Base-by-base conservation (phyloP, 257 asterid genomes). In the Salvia splendens region DNA sequence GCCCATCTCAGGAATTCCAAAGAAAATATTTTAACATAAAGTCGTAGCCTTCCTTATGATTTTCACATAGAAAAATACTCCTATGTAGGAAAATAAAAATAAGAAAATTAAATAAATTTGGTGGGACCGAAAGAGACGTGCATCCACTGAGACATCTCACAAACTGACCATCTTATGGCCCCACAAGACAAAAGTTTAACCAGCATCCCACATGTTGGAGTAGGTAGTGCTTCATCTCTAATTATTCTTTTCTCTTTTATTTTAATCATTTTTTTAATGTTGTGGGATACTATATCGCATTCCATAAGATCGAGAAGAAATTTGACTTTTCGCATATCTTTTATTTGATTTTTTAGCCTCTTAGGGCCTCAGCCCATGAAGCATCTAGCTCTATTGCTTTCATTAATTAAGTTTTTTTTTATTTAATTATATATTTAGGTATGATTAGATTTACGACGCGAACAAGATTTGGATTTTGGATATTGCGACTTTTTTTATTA, bases 171-270 rank as follows among this genome's bases (percentile, higher is more conserved):
- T 70, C 83, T 62, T 47, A 60, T 66, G 69, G 77, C 47, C 96
- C 92, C 73, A 85, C 92, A 50, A 14, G 72, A 75, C 85, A 72
- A 78, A 80, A 77, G 80, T 70, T 75, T 69, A 77, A 78, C 87
- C 92, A 74, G 83, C 95, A 89, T 54, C 75, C 80, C 96, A 87
- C 96, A 85, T 85, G 90, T 74, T 77, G 84, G 61, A 77, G 85
- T 85, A 48, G 83, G 78, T 85, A 88, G 82, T 73, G 78, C 69
- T 85, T 80, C 77, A 72, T 77, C 78, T 54, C 77, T 77, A 80
- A 83, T 81, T 81, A 75, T 74, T 46, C 63, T 62, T 61, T 51
- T n/a, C 11, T 55, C 42, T 12, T 5, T 24, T 53, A n/a, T 11
- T 7, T 33, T 58, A 12, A 5, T 17, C 10, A 8, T 1, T 24